These are phyloP conservation scores for Globisporangium orthogonon DNA, from an alignment of 352 stramenopile species.

Conservation along the genomic window DNA sequence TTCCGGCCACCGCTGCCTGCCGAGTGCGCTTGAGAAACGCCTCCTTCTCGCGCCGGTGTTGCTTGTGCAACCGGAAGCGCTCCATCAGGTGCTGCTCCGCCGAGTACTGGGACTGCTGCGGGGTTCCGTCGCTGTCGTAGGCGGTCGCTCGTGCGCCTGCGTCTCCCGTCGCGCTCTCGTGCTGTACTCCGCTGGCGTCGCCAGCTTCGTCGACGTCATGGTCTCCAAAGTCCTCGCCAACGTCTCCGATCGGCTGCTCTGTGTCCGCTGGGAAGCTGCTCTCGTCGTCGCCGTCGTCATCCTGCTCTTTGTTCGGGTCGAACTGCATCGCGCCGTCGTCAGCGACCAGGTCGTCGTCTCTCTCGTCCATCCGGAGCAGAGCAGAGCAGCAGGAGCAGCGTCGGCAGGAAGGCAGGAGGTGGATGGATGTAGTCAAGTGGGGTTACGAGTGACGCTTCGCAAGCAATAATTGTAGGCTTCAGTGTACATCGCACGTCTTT, in stretches of 20 bases:
- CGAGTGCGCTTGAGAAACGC: constrained; percentile 52
- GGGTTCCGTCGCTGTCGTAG: neutral
- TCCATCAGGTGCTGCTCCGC: constrained; percentile 56
- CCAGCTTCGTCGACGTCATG: neutral
- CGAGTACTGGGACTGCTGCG: neutral
- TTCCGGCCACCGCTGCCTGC: constrained; percentile 24
- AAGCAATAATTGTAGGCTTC: neutral
- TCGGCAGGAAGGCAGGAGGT: no score
- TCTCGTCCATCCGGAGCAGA: no score
- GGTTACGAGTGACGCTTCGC: no score
- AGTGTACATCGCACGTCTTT: no score
- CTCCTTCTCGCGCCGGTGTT: constrained; percentile 64
- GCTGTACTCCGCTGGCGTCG: no score
- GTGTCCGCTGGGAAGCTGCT: neutral
- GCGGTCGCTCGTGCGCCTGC: neutral
- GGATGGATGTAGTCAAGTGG: no score
- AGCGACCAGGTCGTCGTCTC: neutral
- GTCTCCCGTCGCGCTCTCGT: neutral
- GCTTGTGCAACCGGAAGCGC: constrained; percentile 76
- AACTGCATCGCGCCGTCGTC: neutral
- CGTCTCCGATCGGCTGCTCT: neutral
- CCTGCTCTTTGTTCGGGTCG: neutral
- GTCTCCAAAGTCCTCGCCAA: neutral
- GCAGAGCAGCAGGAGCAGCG: no score
- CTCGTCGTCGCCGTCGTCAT: neutral